phyloP scores from a whole-genome alignment of 208 protist genomes.

The Leishmania gerbilli region DNA sequence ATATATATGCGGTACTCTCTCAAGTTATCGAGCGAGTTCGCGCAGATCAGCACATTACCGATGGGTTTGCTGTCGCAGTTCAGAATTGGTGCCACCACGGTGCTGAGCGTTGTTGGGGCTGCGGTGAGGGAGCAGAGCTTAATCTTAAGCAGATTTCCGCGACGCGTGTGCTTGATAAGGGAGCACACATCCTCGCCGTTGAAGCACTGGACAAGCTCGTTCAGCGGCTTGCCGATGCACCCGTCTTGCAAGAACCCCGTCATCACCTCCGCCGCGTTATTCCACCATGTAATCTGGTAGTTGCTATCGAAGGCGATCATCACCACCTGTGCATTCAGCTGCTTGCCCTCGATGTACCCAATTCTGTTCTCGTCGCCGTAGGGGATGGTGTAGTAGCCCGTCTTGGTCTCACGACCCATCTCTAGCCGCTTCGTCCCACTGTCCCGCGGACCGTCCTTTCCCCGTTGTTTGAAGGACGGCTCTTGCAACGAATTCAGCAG shows the following conservation, averaged over 20 bases:
- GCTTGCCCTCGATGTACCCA: slow-evolving; percentile 86
- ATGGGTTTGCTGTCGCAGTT: slow-evolving; percentile 51
- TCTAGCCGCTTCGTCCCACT: slow-evolving; percentile 19
- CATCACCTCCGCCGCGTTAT: slow-evolving; percentile 82
- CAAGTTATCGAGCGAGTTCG: slow-evolving; percentile 83
- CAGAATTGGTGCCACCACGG: slow-evolving; percentile 72
- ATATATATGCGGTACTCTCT: slow-evolving; percentile 80
- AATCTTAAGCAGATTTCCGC: slow-evolving; percentile 65
- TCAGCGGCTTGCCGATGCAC: slow-evolving; percentile 85
- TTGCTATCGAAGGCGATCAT: slow-evolving; percentile 90
- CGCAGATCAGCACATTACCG: slow-evolving; percentile 86
- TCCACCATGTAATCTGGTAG: slow-evolving; percentile 85
- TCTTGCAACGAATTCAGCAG: slow-evolving; percentile 26
- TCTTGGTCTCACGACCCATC: slow-evolving; percentile 57
- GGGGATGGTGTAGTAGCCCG: slow-evolving; percentile 78
- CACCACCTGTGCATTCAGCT: slow-evolving; percentile 82
- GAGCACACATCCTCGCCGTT: slow-evolving; percentile 54
- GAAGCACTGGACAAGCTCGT: slow-evolving; percentile 75
- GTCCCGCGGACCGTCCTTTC: slow-evolving; percentile 31
- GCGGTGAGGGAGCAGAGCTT: slow-evolving; percentile 80
- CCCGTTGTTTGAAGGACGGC: slow-evolving; percentile 12
- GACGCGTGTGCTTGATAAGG: slow-evolving; percentile 38
- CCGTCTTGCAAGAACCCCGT: slow-evolving; percentile 83
- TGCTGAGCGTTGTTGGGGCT: slow-evolving; percentile 75
- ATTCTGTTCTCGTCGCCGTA: slow-evolving; percentile 53